Evolutionary conservation across 1,139 yeast species (phyloP).

Genomic region (Diutina pseudorugosa): DNA sequence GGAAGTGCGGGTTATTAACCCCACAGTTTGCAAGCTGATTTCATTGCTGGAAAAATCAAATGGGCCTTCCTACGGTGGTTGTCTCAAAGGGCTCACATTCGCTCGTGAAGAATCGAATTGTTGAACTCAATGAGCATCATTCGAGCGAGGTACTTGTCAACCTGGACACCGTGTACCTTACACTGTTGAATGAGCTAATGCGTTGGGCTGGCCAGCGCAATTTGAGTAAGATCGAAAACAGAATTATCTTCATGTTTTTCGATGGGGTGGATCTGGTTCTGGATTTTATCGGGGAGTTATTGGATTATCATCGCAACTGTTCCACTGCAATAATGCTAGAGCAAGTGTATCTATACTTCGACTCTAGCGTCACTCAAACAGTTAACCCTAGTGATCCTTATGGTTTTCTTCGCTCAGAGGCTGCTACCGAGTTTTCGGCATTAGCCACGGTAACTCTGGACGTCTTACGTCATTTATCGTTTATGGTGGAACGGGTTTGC

Average conservation of each 20-base stretch:
- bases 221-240: constrained; percentile 14
- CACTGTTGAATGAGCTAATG: constrained; percentile 13
- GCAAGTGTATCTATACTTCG: constrained; percentile 26
- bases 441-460: constrained; percentile 24
- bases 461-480: constrained; percentile 22
- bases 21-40: neutral
- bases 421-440: constrained; percentile 14
- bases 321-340: constrained; percentile 8
- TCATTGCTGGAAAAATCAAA: constrained; percentile 6
- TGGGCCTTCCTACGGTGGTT: constrained; percentile 9
- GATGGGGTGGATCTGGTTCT: constrained; percentile 24
- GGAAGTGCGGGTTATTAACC: neutral
- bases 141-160: constrained; percentile 17
- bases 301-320: constrained; percentile 13
- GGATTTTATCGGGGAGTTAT: constrained; percentile 18
- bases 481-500: constrained; percentile 22
- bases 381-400: neutral
- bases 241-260: constrained; percentile 29
- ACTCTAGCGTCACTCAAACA: constrained; percentile 13
- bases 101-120: constrained; percentile 20
- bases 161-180: constrained; percentile 17
- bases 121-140: constrained; percentile 15
- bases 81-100: constrained; percentile 23
- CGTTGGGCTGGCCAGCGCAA: neutral
- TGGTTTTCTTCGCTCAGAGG: constrained; percentile 3